Conservation (phyloP, 78 protist species). For the Isochrysis galbana region DNA sequence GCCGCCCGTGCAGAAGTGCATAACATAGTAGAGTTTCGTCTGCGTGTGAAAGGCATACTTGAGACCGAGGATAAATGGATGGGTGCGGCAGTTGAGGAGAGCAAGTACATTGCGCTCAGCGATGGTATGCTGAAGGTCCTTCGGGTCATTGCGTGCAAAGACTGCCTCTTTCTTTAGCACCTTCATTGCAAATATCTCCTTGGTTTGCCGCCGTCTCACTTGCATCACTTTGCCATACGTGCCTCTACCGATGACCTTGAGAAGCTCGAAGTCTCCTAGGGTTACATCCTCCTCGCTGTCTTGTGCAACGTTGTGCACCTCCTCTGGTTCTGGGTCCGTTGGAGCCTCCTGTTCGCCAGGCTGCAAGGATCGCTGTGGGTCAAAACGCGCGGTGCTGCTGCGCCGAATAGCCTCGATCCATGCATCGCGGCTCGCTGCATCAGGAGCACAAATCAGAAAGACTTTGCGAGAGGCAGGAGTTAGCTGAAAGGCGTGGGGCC, state of each 20-base stretch:
- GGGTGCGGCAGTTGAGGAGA: not conserved
- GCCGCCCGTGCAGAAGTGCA: slow-evolving; percentile 7
- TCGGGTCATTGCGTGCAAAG: slow-evolving; percentile 23
- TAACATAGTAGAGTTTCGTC: not conserved
- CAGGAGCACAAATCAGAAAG: not conserved
- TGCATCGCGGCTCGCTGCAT: not conserved
- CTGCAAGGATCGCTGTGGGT: no score
- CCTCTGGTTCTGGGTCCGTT: not conserved
- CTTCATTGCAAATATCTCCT: slow-evolving; percentile 86
- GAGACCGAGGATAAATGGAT: slow-evolving; percentile 2
- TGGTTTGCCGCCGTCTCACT: slow-evolving; percentile 70
- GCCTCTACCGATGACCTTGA: slow-evolving; percentile 18
- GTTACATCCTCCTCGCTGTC: not conserved
- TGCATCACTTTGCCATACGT: slow-evolving; percentile 61
- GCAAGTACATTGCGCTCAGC: slow-evolving; percentile 21
- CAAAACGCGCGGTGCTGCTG: not conserved
- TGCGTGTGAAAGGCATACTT: slow-evolving; percentile 13
- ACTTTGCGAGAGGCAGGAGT: not conserved
- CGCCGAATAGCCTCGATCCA: not conserved
- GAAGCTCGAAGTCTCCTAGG: slow-evolving; percentile 42
- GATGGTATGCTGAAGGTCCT: slow-evolving; percentile 18
- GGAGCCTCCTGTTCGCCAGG: no score
- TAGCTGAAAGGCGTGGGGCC: not conserved
- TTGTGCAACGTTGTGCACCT: not conserved
- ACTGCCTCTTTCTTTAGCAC: slow-evolving; percentile 70